Evolutionary conservation across 2,329 filamentous ascomycete species (phyloP).

Genomic region (Trichophyton schoenleinii): DNA sequence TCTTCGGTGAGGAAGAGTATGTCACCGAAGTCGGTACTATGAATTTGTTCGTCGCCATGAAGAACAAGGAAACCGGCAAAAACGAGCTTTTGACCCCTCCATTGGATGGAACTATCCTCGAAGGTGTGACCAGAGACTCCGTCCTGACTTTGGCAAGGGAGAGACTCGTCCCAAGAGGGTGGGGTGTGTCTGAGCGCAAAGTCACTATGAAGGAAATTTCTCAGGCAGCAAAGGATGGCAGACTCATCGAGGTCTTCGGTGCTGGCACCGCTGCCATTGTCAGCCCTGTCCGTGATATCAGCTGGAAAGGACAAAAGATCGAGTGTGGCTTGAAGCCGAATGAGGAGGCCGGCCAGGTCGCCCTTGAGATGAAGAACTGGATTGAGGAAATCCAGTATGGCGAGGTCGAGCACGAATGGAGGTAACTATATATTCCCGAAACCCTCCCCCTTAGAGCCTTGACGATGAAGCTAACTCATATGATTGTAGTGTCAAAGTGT

Average conservation of each 20-base stretch:
- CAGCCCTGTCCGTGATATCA: conserved; percentile 75
- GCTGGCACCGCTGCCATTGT: conserved; percentile 90
- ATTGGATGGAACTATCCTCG: conserved; percentile 88
- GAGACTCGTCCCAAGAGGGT: conserved; percentile 70
- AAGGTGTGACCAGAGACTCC: conserved; percentile 87
- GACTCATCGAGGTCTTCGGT: conserved; percentile 86
- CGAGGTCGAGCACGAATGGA: conserved; percentile 86
- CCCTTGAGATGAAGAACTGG: conserved; percentile 84
- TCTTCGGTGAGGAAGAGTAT: conserved; percentile 90
- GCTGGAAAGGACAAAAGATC: conserved; percentile 71
- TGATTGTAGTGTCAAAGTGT: conserved; percentile 9
- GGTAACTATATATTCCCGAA: conserved; percentile 38
- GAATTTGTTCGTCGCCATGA: conserved; percentile 88
- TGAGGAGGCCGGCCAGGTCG: conserved; percentile 79
- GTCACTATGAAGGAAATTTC: conserved; percentile 79
- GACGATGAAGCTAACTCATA: background rate
- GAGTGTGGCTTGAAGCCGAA: conserved; percentile 68
- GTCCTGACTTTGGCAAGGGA: conserved; percentile 78
- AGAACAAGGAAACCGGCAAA: conserved; percentile 74
- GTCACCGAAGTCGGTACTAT: conserved; percentile 97
- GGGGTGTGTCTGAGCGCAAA: conserved; percentile 79
- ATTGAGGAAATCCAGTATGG: conserved; percentile 94
- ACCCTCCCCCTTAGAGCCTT: background rate
- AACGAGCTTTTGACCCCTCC: conserved; percentile 92
- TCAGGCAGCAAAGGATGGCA: conserved; percentile 69